These are phyloP conservation scores for Rauvolfia tetraphylla DNA, from an alignment of 257 asterid genomes.

Conservation along the genomic window DNA sequence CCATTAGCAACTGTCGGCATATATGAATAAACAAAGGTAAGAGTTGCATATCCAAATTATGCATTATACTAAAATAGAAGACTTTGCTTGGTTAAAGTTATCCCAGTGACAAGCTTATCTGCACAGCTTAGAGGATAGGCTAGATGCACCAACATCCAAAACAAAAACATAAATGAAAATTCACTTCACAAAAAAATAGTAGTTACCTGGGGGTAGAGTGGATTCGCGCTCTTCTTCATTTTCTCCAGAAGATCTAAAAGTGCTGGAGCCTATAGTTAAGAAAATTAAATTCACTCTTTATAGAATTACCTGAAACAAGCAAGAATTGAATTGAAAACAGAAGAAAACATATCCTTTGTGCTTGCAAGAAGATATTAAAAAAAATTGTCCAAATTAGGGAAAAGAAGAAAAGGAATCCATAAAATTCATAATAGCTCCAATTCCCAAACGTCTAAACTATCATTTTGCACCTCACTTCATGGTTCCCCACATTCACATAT, in stretches of 20 bases:
- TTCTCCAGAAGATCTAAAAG: slow-evolving; percentile 66
- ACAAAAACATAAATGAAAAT: not conserved
- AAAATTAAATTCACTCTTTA: slow-evolving; percentile 9
- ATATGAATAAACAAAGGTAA: not conserved
- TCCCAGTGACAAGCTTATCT: too few species aligned
- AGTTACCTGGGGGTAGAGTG: slow-evolving; percentile 73
- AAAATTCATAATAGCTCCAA: not conserved
- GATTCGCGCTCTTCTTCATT: slow-evolving; percentile 49
- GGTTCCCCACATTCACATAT: not conserved
- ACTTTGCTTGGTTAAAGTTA: too few species aligned
- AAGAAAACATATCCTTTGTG: not conserved
- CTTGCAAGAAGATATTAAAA: not conserved
- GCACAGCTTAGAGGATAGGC: not conserved
- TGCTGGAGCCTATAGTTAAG: slow-evolving; percentile 58
- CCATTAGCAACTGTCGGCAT: slow-evolving; percentile 70
- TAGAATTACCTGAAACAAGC: not conserved
- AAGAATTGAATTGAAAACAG: not conserved
- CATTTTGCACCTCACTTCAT: not conserved
- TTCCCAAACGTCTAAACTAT: not conserved
- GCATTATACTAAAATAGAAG: not conserved
- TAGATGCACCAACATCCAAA: not conserved
- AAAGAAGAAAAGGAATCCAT: not conserved
- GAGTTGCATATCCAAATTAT: not conserved
- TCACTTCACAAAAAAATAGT: not conserved
- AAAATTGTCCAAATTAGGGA: not conserved